Base-by-base conservation (phyloP, 2,329 filamentous ascomycete species). In the Bipolaris zeicola region DNA sequence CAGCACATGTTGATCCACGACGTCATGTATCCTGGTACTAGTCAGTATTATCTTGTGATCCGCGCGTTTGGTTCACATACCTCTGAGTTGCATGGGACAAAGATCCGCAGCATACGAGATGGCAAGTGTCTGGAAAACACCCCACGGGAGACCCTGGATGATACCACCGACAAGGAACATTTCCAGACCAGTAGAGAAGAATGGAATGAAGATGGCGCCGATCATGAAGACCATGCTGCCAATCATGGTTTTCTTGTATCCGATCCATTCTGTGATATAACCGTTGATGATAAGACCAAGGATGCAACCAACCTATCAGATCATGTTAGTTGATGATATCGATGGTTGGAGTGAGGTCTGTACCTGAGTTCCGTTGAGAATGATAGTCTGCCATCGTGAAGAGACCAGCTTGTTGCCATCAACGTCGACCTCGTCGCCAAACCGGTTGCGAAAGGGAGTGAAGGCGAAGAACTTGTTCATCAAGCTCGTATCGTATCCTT, bases 401-500 rank as follows among this genome's bases (percentile, higher is more conserved):
- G 78, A 69, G 14, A 81, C 66, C 51, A 78, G 56, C 28, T 68
- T 76, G 31, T 65, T 65, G 10, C 73, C 76, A 33, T 78, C 72
- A 1, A 66, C 54, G 14, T 69, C 57, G 16, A 64, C 61, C 5
- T 72, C 65, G 41, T 73, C 69, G 24, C 79, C 78, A 49, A 76
- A 81, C 37, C 68, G 70, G 49, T 70, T 62, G 44, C 76, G 72
- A 71, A 80, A 81, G 3, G 73, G 67, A 13, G 72, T 70, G 49
- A 78, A 78, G 22, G 70, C 78, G 60, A 85, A 92, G 68, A 93
- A 91, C 75, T 91, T 92, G 79, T 88, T 90, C 74, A 93, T 87
- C 54, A 95, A 79, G 65, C 84, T 87, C 55, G 93, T 82, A 71
- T 96, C 91, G 77, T 92, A 95, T 14, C 90, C 91, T 75, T 96